phyloP scores from a whole-genome alignment of 768 basidiomycete species.

The Rickenella mellea region DNA sequence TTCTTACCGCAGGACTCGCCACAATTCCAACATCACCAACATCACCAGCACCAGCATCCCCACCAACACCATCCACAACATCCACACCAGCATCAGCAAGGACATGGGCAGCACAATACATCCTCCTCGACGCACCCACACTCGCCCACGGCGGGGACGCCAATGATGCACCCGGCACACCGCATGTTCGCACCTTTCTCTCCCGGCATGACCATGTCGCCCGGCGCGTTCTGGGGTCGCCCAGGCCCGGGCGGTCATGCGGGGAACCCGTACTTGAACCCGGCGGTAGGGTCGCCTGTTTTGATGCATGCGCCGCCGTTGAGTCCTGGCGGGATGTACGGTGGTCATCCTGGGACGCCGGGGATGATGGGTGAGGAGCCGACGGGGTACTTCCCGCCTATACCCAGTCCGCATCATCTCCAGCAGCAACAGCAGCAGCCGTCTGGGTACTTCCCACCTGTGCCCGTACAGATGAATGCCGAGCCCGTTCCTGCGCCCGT shows the following conservation, averaged over 20 bases:
- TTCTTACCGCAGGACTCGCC: slow-evolving; percentile 52
- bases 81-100: slow-evolving; percentile 12
- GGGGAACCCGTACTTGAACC: slow-evolving; percentile 37
- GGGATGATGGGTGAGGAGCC: slow-evolving; percentile 8
- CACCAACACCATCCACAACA: slow-evolving; percentile 3
- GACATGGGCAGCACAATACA: slow-evolving; percentile 2
- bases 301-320: slow-evolving; percentile 20
- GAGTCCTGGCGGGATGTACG: slow-evolving; percentile 10
- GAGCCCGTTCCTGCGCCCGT: neutral
- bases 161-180: neutral
- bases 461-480: too few species aligned
- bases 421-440: slow-evolving; percentile 11
- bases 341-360: slow-evolving; percentile 3
- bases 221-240: slow-evolving; percentile 66
- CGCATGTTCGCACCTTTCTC: slow-evolving; percentile 40
- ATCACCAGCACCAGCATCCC: slow-evolving; percentile 1
- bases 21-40: slow-evolving; percentile 24
- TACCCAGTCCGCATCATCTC: slow-evolving; percentile 16
- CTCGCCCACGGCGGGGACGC: slow-evolving; percentile 15
- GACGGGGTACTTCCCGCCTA: slow-evolving; percentile 35
- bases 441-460: slow-evolving; percentile 27
- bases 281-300: slow-evolving; percentile 52
- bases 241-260: slow-evolving; percentile 25
- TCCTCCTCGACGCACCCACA: slow-evolving; percentile 5
- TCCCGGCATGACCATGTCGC: slow-evolving; percentile 63